A percentile compares a stretch with the other conserved stretches of the same genome.
Conservation (phyloP, 805 yeast genomes). For the Zygotorulaspora chibaensis region DNA sequence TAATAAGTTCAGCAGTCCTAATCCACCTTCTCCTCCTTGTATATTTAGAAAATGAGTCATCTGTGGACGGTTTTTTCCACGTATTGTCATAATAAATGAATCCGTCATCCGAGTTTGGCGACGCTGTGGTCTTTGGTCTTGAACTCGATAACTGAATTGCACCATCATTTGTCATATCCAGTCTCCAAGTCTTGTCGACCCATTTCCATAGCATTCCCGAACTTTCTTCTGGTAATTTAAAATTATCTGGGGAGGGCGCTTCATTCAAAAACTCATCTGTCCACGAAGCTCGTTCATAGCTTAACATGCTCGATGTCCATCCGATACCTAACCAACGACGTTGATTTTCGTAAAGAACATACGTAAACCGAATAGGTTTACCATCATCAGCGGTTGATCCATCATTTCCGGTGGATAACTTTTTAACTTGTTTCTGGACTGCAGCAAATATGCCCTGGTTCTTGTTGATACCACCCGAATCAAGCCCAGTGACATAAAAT, state of each 20-base stretch:
- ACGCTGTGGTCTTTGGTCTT: slow-evolving; percentile 50
- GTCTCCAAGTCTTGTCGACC: slow-evolving; percentile 90
- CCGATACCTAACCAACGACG: slow-evolving; percentile 97
- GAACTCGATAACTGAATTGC: slow-evolving; percentile 66
- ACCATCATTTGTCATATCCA: slow-evolving; percentile 86
- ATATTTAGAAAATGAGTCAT: slow-evolving; percentile 82
- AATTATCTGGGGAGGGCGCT: slow-evolving; percentile 67
- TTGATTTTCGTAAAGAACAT: slow-evolving; percentile 90
- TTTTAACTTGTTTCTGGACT: slow-evolving; percentile 39
- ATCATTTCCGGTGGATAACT: slow-evolving; percentile 27
- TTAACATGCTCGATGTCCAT: slow-evolving; percentile 88
- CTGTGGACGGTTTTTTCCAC: slow-evolving; percentile 88
- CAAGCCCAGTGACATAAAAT: slow-evolving; percentile 84
- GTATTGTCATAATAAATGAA: slow-evolving; percentile 86
- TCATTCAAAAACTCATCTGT: slow-evolving; percentile 94
- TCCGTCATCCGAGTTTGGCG: slow-evolving; percentile 79
- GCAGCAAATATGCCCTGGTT: slow-evolving; percentile 42
- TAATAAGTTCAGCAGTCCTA: slow-evolving; percentile 81
- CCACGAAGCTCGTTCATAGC: slow-evolving; percentile 95
- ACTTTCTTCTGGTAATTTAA: slow-evolving; percentile 73
- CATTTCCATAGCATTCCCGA: slow-evolving; percentile 85
- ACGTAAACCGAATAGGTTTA: slow-evolving; percentile 74
- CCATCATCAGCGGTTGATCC: slow-evolving; percentile 33
- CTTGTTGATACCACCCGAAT: slow-evolving; percentile 51
- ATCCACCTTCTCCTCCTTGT: slow-evolving; percentile 96